Evolutionary conservation across 2,329 filamentous ascomycete species (phyloP), one percentile per base, ranked within the genome.

Genomic region (Fonsecaea erecta): DNA sequence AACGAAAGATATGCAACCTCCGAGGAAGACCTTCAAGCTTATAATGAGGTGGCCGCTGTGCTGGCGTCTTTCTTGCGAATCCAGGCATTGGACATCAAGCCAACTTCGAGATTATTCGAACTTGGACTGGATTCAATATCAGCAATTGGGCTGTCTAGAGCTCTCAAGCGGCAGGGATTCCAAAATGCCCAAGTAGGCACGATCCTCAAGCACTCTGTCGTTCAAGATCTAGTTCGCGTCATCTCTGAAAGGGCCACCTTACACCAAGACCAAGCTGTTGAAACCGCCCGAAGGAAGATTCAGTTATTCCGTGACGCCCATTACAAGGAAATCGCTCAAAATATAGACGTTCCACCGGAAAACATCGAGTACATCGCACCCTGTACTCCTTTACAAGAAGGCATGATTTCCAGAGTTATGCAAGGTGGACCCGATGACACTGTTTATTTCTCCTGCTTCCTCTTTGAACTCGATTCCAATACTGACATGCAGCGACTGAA

Each of bases 101-200:
- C 83, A 1, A 80, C 78, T 0, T 87, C 88, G 0, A 96, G 87
- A 65, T 85, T 97, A 18, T 96, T 95, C 71, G 92, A 96, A 68
- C 80, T 96, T 1, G 94, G 93, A 0, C 82, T 97, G 26, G 94
- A 97, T 72, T 97, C 93, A 0, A 92, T 97, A 16, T 92, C 91
- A 0, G 90, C 89, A 0, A 88, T 96, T 52, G 84, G 87, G 7
- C 83, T 97, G 32, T 84, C 90, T 0, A 82, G 84, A 4, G 76
- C 82, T 12, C 79, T 97, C 14, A 90, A 87, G 70, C 80, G 83
- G 2, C 79, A 79, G 1, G 91, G 91, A 0, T 85, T 93, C 59
- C 35, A 73, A 1, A 78, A 82, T 14, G 88, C 86, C 0, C 87
- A 85, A 7, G 85, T 91, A 1, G 87, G 90, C 0, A 70, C 86